A percentile compares a stretch with the other conserved stretches of the same genome.
phyloP scores from a whole-genome alignment of 805 yeast genomes.

The Isabelozyma pseudorhagii region DNA sequence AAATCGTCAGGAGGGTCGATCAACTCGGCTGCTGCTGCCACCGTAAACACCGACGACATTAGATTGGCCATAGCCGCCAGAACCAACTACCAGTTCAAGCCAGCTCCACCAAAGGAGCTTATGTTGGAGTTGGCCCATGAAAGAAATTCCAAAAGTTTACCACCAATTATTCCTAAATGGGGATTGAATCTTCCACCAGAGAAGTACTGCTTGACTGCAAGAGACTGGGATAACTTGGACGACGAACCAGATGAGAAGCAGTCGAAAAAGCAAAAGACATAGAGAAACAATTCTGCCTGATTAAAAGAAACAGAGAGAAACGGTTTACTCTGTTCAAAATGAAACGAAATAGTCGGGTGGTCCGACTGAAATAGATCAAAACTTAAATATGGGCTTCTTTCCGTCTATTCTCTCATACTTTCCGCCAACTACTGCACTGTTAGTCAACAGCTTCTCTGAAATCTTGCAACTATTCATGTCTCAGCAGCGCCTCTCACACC shows the following conservation, averaged over 20 bases:
- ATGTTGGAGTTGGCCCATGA: conserved; percentile 89
- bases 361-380: too few relatives aligned
- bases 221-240: conserved; percentile 56
- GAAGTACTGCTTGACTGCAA: conserved; percentile 87
- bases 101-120: conserved; percentile 89
- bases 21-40: conserved; percentile 40
- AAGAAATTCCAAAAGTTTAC: conserved; percentile 83
- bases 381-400: too few relatives aligned
- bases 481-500: too few relatives aligned
- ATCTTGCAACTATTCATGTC: too few relatives aligned
- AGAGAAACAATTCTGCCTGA: not conserved
- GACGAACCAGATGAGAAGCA: conserved; percentile 21
- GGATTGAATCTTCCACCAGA: conserved; percentile 96
- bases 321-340: not conserved
- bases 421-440: too few relatives aligned
- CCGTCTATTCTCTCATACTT: too few relatives aligned
- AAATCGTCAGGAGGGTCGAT: conserved; percentile 30
- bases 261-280: not conserved
- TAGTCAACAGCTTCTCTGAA: too few relatives aligned
- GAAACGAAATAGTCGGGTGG: too few relatives aligned
- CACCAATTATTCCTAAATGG: conserved; percentile 87
- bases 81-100: conserved; percentile 94
- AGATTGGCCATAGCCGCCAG: conserved; percentile 90
- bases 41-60: conserved; percentile 82
- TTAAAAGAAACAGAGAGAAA: not conserved